Base-by-base conservation (phyloP, 192 early-diverging fungal genomes). In the Coemansia sp. region DNA sequence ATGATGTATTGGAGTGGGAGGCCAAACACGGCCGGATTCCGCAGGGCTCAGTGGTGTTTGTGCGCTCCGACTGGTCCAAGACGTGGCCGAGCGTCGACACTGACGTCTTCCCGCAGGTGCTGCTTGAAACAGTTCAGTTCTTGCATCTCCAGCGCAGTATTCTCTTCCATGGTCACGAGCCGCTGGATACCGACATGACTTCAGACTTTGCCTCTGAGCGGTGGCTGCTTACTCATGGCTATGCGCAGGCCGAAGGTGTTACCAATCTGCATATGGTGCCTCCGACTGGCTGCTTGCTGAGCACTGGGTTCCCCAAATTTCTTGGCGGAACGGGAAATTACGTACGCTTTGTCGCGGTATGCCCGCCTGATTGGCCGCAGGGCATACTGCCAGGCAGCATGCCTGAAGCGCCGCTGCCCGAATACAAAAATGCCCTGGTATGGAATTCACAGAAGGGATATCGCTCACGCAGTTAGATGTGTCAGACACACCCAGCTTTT, bases 1-100 rank as follows among this genome's bases (percentile, higher is more conserved):
- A 19, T 7, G 82, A 83, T 37, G 60, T 83, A 10, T 60, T 64
- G 17, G 59, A 50, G 19, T 83, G 79, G 67, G 82, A 83, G 50
- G 36, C 52, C 19, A 34, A 56, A 49, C 57, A 81, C 36, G 82
- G 82, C 3, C 62, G 60, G 20, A 62, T 83, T 14, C 82, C 82
- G 5, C 40, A 21, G 26, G 48, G 68, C n/a, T 51, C 82, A 0
- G 77, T 81, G 6, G 82, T 83, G 23, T 80, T 81, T 65, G 75
- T 83, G 63, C 82, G 82, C 55, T 81, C 82, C 2, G 82, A 83
- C 65, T 83, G 82, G 82, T 81, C 77, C 10, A 60, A 64, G 62
- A 26, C 68, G 12, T 83, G 82, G 82, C 82, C 82, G 8, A 26
- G 54, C n/a, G 76, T 83, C 55, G 52, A 83, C 46, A 73, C 78